Base-by-base conservation (phyloP, 83 land plant genomes). In the Isoetes engelmannii region DNA sequence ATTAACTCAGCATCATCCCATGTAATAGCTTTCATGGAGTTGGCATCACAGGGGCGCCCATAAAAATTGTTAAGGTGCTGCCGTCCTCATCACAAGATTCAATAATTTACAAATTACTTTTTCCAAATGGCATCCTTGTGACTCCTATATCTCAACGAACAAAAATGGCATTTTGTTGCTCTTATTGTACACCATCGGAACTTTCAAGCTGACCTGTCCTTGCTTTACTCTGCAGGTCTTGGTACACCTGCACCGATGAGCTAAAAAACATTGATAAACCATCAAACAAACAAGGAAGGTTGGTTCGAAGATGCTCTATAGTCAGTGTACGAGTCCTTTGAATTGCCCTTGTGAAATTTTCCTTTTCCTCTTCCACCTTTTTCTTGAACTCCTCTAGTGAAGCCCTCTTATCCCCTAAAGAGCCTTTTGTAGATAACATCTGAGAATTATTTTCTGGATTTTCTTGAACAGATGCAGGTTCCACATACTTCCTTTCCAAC, bases 351-450 rank as follows among this genome's bases (percentile, higher is more conserved):
- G 54, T 51, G 54, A 51, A 51, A 15, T 3, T 51, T 51, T 51
- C 54, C 54, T 51, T 51, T n/a, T 51, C 54, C 15, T 51, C 54
- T n/a, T 51, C 54, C 54, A 51, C 54, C 54, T 10, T 51, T 51
- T 51, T 51, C 15, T n/a, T 51, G 54, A 51, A 51, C 12, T 10
- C 15, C 54, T 51, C 54, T n/a, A 51, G n/a, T 10, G 54, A 51
- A 12, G 1, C 54, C 15, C 54, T 51, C 15, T 51, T 51, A 0
- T 51, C 54, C 12, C n/a, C 54, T 51, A 51, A 51, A 15, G 54
- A 51, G 54, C 54, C 3, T 51, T 51, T 51, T 1, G 15, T n/a
- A 12, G 54, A 15, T 10, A 51, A 12, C 37, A 28, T 28, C 37
- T 28, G 37, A 28, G 37, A 2, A 51, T n/a, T n/a, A 51, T n/a